These are phyloP conservation scores for Lipomyces lipofer DNA, from an alignment of 805 yeast genomes.

Conservation along the genomic window DNA sequence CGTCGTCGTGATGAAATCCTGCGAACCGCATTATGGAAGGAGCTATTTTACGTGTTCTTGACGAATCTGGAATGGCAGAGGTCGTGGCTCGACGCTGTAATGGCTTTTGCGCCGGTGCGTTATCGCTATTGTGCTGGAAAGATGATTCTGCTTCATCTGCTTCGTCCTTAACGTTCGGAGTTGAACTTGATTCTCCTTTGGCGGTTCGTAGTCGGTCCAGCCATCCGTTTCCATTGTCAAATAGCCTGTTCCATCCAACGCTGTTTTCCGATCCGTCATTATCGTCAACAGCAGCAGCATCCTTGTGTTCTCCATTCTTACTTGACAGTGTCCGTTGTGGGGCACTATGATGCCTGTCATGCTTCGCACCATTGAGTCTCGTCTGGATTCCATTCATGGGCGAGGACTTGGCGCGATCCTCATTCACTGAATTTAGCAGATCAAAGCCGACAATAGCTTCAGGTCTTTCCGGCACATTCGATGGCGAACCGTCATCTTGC, in stretches of 20 bases:
- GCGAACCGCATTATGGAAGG: background rate
- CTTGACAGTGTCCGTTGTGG: too few species aligned
- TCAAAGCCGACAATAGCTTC: too few species aligned
- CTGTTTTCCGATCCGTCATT: background rate
- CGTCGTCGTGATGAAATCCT: background rate
- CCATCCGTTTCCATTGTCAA: slow-evolving; percentile 12
- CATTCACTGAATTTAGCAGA: too few species aligned
- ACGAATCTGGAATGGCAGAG: slow-evolving; percentile 3
- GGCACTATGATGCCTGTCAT: background rate
- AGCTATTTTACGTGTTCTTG: background rate
- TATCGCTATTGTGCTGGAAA: background rate
- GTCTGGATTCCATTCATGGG: too few species aligned
- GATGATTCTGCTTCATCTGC: background rate
- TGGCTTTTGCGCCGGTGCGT: background rate
- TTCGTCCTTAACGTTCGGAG: background rate
- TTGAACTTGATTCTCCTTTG: background rate
- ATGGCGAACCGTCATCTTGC: too few species aligned
- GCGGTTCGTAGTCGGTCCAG: slow-evolving; percentile 14
- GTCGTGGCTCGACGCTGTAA: slow-evolving; percentile 7
- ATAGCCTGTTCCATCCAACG: slow-evolving; percentile 12
- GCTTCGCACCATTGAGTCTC: too few species aligned
- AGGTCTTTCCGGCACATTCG: too few species aligned
- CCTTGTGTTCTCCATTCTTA: background rate
- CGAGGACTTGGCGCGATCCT: too few species aligned
- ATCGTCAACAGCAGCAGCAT: slow-evolving; percentile 2